phyloP scores from a whole-genome alignment of 495 filamentous ascomycete genomes.

The Neurospora hispaniola region DNA sequence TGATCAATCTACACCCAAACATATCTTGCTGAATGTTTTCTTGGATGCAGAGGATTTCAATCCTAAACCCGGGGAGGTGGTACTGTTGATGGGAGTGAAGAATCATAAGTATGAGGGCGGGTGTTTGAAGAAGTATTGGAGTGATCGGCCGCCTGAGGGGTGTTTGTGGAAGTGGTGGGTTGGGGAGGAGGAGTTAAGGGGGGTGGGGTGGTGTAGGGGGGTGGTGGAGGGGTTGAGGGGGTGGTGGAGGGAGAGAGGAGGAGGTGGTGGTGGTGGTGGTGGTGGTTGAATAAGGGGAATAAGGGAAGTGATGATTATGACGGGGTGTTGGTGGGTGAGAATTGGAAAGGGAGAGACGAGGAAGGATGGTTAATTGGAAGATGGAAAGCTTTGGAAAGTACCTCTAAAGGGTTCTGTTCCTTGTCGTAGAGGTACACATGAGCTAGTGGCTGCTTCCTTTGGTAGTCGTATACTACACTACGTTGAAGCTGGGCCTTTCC shows the following conservation, averaged over 20 bases:
- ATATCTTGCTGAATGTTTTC: conserved; percentile 33
- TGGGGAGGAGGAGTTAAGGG: conserved; percentile 21
- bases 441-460: not conserved
- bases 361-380: too few species aligned
- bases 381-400: too few species aligned
- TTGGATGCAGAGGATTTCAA: conserved; percentile 32
- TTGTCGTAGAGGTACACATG: too few species aligned
- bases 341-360: too few species aligned
- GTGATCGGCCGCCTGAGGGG: conserved; percentile 22
- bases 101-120: conserved; percentile 39
- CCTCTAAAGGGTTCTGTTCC: too few species aligned
- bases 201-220: conserved; percentile 24
- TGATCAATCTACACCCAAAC: conserved; percentile 32
- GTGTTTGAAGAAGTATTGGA: conserved; percentile 35
- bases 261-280: not conserved
- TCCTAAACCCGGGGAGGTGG: conserved; percentile 29
- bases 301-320: too few species aligned
- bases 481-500: too few species aligned
- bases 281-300: not conserved
- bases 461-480: not conserved
- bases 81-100: conserved; percentile 35
- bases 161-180: conserved; percentile 28
- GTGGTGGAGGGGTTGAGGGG: conserved; percentile 24
- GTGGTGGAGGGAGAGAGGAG: conserved; percentile 30
- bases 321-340: too few species aligned